Evolutionary conservation across 306 rosid genomes (phyloP).

Genomic region (Medicago arabica): DNA sequence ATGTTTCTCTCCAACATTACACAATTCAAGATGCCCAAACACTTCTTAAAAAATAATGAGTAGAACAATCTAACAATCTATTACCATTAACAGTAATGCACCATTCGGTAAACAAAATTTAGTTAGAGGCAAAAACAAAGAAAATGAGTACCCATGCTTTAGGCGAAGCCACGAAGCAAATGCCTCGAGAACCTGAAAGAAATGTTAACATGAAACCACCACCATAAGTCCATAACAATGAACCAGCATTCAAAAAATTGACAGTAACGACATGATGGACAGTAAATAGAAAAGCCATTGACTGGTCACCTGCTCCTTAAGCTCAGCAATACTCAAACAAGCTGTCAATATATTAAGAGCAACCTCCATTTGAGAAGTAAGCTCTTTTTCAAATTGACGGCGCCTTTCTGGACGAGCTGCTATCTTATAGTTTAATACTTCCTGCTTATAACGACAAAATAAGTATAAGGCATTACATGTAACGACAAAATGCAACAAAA

Average conservation of each 20-base stretch:
- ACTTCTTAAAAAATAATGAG: conserved; percentile 3
- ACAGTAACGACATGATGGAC: conserved; percentile 34
- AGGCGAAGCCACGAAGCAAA: conserved; percentile 99
- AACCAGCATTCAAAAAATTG: conserved; percentile 32
- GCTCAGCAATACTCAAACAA: conserved; percentile 87
- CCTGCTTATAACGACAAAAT: conserved; percentile 62
- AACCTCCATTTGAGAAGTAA: conserved; percentile 89
- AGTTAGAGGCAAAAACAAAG: conserved; percentile 31
- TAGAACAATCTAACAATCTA: conserved; percentile 30
- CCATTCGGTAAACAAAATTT: conserved; percentile 28
- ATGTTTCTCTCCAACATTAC: conserved; percentile 20
- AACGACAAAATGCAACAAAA: conserved; percentile 31
- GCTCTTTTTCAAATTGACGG: conserved; percentile 97
- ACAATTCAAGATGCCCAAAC: conserved; percentile 30
- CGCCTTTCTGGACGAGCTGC: conserved; percentile 99
- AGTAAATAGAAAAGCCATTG: conserved; percentile 16
- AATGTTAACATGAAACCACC: conserved; percentile 42
- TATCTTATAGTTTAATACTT: conserved; percentile 89
- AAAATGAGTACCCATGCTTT: conserved; percentile 85
- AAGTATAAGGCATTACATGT: conserved; percentile 27
- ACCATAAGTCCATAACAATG: conserved; percentile 37
- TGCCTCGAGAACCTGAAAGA: conserved; percentile 96
- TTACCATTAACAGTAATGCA: conserved; percentile 12
- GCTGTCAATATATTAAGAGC: conserved; percentile 91
- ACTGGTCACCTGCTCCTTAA: conserved; percentile 88